Conservation (phyloP, 208 protist genomes). For the Trichomonas tenax region DNA sequence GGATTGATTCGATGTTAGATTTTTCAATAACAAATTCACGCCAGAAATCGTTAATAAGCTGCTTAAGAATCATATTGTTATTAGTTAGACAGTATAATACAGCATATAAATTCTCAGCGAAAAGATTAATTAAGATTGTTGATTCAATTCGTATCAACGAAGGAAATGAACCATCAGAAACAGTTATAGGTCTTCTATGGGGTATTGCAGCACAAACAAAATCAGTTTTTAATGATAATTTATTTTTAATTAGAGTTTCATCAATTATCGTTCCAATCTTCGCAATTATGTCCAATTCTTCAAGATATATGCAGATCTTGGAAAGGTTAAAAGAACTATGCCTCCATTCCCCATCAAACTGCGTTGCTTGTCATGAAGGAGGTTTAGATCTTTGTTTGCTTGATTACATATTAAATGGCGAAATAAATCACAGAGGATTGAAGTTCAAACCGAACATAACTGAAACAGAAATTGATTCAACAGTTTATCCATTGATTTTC, state of each 20-base stretch:
- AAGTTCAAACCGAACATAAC: background rate
- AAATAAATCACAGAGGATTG: background rate
- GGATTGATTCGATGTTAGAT: background rate
- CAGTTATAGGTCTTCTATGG: background rate
- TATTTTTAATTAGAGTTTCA: background rate
- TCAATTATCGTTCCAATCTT: background rate
- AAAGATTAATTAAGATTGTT: background rate
- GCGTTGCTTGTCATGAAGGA: background rate
- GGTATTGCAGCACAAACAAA: background rate
- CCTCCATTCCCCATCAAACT: background rate
- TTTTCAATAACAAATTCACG: background rate
- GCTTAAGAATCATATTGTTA: background rate
- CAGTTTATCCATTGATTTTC: background rate
- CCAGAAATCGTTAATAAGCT: background rate
- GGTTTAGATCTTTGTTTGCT: background rate
- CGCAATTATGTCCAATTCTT: background rate
- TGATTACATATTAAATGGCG: background rate
- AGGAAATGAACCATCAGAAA: background rate
- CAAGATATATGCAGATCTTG: background rate
- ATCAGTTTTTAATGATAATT: background rate
- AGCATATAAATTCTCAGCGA: background rate
- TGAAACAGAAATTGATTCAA: background rate
- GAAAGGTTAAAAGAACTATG: background rate
- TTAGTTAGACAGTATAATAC: background rate
- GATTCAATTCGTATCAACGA: background rate